phyloP scores from a whole-genome alignment of 2,329 filamentous ascomycete species.

The Fusarium camptoceras region DNA sequence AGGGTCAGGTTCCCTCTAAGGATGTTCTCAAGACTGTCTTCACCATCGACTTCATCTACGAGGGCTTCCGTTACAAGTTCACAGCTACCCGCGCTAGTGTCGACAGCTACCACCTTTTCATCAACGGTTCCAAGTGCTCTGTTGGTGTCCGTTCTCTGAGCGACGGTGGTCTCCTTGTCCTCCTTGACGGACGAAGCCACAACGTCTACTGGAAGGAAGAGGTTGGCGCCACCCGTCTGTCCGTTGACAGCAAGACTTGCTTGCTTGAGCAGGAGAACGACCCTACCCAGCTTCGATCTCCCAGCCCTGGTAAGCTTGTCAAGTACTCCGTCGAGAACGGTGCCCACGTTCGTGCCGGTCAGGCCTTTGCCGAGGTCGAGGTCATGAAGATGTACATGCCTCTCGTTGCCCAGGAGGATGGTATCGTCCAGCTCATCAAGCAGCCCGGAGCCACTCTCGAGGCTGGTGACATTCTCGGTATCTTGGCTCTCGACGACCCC shows the following conservation, averaged over 20 bases:
- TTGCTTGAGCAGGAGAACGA: slow-evolving; percentile 99
- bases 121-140: slow-evolving; percentile 96
- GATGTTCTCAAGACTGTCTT: slow-evolving; percentile 98
- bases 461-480: slow-evolving; percentile 98
- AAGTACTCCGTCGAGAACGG: slow-evolving; percentile 98
- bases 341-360: slow-evolving; percentile 89
- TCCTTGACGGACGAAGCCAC: slow-evolving; percentile 93
- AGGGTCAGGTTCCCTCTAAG: slow-evolving; percentile 96
- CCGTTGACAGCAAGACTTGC: slow-evolving; percentile 98
- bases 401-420: slow-evolving; percentile 91
- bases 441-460: slow-evolving; percentile 98
- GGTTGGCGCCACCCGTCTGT: slow-evolving; percentile 92
- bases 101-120: slow-evolving; percentile 97
- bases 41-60: slow-evolving; percentile 98
- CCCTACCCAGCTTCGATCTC: slow-evolving; percentile 93
- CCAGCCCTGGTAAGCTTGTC: slow-evolving; percentile 96
- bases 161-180: slow-evolving; percentile 91
- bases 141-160: slow-evolving; percentile 93
- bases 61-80: slow-evolving; percentile 96
- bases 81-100: slow-evolving; percentile 91
- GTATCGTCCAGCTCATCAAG: slow-evolving; percentile 98
- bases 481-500: slow-evolving; percentile 93
- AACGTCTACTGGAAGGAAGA: slow-evolving; percentile 99
- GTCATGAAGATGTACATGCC: slow-evolving; percentile 99
- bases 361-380: slow-evolving; percentile 96